These are phyloP conservation scores for Pezicula neosporulosa DNA, from an alignment of 2,329 filamentous ascomycete genomes.

Conservation along the genomic window DNA sequence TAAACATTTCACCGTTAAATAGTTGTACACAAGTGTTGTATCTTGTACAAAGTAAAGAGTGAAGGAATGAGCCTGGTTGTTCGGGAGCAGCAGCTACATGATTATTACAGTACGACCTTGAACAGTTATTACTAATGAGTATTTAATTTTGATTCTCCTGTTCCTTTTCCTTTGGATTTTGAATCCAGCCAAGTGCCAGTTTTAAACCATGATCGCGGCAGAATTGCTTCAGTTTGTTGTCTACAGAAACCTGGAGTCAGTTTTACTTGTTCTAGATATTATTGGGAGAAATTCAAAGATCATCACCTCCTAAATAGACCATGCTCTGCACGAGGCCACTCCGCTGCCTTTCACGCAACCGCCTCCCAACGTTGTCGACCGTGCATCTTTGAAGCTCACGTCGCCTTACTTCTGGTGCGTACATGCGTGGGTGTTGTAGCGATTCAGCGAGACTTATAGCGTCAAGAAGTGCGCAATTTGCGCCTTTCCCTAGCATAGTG, in stretches of 20 bases:
- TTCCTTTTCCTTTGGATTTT: not conserved
- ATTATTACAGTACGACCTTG: too few relatives aligned
- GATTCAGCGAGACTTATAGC: conserved; percentile 19
- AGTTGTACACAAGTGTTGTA: too few relatives aligned
- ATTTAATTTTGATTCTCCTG: too few relatives aligned
- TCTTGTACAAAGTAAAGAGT: too few relatives aligned
- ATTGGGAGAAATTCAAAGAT: too few relatives aligned
- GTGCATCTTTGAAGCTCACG: conserved; percentile 11
- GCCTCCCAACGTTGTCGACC: conserved; percentile 19
- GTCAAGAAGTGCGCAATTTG: conserved; percentile 25
- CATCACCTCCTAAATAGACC: conserved; percentile 16
- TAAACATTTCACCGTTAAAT: too few relatives aligned
- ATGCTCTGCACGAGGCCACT: conserved; percentile 21
- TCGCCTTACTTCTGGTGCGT: conserved; percentile 3
- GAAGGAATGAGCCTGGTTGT: too few relatives aligned
- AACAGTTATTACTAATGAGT: too few relatives aligned
- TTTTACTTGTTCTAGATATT: too few relatives aligned
- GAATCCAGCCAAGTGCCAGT: conserved; percentile 19
- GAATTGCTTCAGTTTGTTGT: conserved; percentile 19
- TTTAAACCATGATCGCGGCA: conserved; percentile 18
- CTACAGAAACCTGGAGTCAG: not conserved
- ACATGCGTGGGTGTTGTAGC: conserved; percentile 5
- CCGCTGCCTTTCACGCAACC: conserved; percentile 19
- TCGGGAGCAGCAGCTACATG: too few relatives aligned
- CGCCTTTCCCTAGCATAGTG: conserved; percentile 23